A percentile compares a stretch with the other conserved stretches of the same genome.
phyloP scores from a whole-genome alignment of 228 moss, liverwort and hornwort genomes.

The Sphagnum fallax region DNA sequence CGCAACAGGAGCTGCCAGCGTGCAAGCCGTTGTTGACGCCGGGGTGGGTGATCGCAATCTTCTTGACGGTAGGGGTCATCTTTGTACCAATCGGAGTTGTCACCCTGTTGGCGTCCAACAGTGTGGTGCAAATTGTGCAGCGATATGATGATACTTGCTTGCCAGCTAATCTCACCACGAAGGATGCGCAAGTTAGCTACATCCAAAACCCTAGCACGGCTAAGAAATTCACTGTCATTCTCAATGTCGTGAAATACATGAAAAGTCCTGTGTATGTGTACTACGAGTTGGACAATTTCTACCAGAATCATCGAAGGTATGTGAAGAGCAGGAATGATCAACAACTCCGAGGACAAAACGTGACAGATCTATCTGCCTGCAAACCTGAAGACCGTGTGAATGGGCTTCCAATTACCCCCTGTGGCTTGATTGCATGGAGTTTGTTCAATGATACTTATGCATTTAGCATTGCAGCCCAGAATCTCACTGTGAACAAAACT shows the following conservation, averaged over 20 bases:
- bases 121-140: slow-evolving; percentile 59
- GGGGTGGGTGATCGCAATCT: slow-evolving; percentile 44
- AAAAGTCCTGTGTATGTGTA: slow-evolving; percentile 47
- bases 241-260: slow-evolving; percentile 58
- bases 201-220: slow-evolving; percentile 22
- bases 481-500: slow-evolving; percentile 13
- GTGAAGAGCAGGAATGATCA: slow-evolving; percentile 50
- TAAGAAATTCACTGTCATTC: slow-evolving; percentile 30
- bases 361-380: slow-evolving; percentile 21
- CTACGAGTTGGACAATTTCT: slow-evolving; percentile 59
- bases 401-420: slow-evolving; percentile 46
- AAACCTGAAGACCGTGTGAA: slow-evolving; percentile 41
- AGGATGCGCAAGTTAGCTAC: slow-evolving; percentile 16
- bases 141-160: slow-evolving; percentile 46
- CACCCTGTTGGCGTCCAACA: slow-evolving; percentile 48
- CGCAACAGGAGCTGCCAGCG: slow-evolving; percentile 55
- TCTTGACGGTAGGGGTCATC: slow-evolving; percentile 49
- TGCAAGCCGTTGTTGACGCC: slow-evolving; percentile 71
- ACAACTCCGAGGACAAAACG: slow-evolving; percentile 29
- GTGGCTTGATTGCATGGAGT: slow-evolving; percentile 81
- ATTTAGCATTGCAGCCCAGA: slow-evolving; percentile 7
- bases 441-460: slow-evolving; percentile 62
- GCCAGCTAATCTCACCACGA: neutral
- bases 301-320: slow-evolving; percentile 83
- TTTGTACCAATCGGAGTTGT: slow-evolving; percentile 62